phyloP scores from a whole-genome alignment of 2,329 filamentous ascomycete genomes.

The Ceratocystis papillata region DNA sequence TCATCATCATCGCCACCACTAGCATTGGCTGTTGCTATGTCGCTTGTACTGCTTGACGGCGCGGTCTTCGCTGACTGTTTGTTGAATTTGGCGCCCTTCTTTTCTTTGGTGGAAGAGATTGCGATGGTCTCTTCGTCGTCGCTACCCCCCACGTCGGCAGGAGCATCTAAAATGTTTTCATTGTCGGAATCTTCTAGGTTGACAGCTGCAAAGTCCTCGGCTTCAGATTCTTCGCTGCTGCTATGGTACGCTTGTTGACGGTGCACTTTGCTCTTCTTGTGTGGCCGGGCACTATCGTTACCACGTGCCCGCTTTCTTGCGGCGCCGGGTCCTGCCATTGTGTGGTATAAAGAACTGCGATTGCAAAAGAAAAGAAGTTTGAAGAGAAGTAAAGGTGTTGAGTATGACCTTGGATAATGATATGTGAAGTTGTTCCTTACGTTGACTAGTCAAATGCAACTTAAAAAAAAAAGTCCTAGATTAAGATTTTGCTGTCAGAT shows the following conservation, averaged over 20 bases:
- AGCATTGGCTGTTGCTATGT: conserved; percentile 26
- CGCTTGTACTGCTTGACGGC: conserved; percentile 27
- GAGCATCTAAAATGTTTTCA: conserved; percentile 45
- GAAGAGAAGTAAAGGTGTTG: not conserved
- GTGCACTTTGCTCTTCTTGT: conserved; percentile 37
- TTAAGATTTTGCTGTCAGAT: conserved; percentile 9
- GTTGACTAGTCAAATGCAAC: not conserved
- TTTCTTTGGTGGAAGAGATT: conserved; percentile 28
- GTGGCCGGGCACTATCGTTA: conserved; percentile 33
- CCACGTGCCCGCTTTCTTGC: conserved; percentile 31
- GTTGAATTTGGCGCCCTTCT: conserved; percentile 20
- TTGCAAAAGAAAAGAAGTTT: not conserved
- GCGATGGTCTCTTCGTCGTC: conserved; percentile 32
- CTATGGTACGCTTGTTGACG: conserved; percentile 42
- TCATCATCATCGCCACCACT: conserved; percentile 26
- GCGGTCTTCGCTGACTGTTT: conserved; percentile 26
- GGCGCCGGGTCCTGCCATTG: conserved; percentile 20
- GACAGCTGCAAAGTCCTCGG: conserved; percentile 40
- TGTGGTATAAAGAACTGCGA: conserved; percentile 2
- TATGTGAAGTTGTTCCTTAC: not conserved
- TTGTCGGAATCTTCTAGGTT: conserved; percentile 49
- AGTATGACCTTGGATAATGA: not conserved
- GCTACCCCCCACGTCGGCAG: conserved; percentile 37
- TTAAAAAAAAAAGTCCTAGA: conserved; percentile 18
- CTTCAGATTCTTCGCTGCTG: conserved; percentile 38